A percentile compares a stretch with the other conserved stretches of the same genome.
phyloP scores from a whole-genome alignment of 306 rosid genomes.

The Vigna trinervia region DNA sequence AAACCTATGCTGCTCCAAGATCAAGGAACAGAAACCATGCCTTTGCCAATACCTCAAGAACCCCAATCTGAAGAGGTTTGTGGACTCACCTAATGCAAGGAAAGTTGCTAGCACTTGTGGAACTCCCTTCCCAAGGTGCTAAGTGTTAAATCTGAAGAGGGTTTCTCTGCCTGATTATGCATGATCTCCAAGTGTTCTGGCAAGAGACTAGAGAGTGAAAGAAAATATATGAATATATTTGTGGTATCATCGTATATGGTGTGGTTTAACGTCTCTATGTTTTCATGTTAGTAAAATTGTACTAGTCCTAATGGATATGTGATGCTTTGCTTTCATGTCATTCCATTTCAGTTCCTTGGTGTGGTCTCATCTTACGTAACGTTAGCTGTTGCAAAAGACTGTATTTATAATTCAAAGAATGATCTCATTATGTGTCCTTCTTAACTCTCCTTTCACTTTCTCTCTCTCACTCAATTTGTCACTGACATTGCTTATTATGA shows the following conservation, averaged over 20 bases:
- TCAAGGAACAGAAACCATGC: conserved; percentile 95
- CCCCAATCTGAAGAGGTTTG: conserved; percentile 90
- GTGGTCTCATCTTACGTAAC: conserved; percentile 45
- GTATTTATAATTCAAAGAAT: conserved; percentile 48
- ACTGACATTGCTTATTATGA: neutral
- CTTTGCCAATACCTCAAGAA: conserved; percentile 90
- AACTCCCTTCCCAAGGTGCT: conserved; percentile 93
- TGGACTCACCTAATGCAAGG: conserved; percentile 91
- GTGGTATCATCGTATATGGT: conserved; percentile 39
- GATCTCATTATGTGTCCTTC: conserved; percentile 46
- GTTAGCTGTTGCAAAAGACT: conserved; percentile 52
- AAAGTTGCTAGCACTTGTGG: conserved; percentile 93
- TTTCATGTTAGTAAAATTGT: conserved; percentile 41
- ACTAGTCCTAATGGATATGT: conserved; percentile 50
- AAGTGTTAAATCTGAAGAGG: conserved; percentile 26
- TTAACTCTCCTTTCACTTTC: neutral
- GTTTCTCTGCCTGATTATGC: conserved; percentile 39
- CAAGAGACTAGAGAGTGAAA: conserved; percentile 38
- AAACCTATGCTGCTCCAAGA: conserved; percentile 81
- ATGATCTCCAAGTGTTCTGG: conserved; percentile 46
- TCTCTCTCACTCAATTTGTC: neutral
- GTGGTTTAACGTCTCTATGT: conserved; percentile 52
- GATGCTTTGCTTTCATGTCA: conserved; percentile 50
- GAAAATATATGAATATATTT: neutral
- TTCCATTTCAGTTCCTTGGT: conserved; percentile 55